phyloP scores from a whole-genome alignment of 2,329 filamentous ascomycete genomes.

The Dothistroma septosporum region DNA sequence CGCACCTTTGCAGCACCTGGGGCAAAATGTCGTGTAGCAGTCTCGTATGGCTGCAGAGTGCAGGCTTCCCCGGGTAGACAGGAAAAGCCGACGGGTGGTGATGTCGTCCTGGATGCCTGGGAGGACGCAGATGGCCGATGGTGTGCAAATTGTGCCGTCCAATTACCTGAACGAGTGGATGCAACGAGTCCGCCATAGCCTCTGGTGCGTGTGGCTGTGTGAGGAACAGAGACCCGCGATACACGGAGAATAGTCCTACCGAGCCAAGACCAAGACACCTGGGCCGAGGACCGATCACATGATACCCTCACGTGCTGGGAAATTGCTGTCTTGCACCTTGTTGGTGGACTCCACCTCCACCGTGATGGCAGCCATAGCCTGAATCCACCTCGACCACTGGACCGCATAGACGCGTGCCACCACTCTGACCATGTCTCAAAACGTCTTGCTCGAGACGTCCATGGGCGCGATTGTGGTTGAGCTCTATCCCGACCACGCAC shows the following conservation, averaged over 20 bases:
- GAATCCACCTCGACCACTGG: neutral
- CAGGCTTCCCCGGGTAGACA: too few relatives aligned
- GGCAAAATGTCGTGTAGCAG: neutral
- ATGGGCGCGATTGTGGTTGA: slow-evolving; percentile 69
- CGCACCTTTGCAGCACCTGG: neutral
- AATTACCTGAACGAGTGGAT: neutral
- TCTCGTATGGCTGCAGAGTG: too few relatives aligned
- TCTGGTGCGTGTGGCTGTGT: too few relatives aligned
- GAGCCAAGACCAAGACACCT: neutral
- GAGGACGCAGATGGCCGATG: neutral
- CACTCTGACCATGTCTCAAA: slow-evolving; percentile 61
- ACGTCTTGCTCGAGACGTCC: slow-evolving; percentile 76
- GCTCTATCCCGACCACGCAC: slow-evolving; percentile 55
- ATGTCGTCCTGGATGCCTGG: too few relatives aligned
- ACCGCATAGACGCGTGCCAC: neutral
- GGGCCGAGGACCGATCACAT: neutral
- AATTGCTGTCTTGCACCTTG: neutral
- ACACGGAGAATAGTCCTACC: too few relatives aligned
- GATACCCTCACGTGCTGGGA: neutral
- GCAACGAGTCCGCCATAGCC: too few relatives aligned
- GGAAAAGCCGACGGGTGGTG: too few relatives aligned
- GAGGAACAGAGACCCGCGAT: too few relatives aligned
- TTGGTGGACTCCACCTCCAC: too few relatives aligned
- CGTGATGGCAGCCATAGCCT: neutral
- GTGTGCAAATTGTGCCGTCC: neutral